A percentile compares a stretch with the other conserved stretches of the same genome.
Evolutionary conservation across 768 basidiomycete species (phyloP).

Genomic region (Collybia sordida): DNA sequence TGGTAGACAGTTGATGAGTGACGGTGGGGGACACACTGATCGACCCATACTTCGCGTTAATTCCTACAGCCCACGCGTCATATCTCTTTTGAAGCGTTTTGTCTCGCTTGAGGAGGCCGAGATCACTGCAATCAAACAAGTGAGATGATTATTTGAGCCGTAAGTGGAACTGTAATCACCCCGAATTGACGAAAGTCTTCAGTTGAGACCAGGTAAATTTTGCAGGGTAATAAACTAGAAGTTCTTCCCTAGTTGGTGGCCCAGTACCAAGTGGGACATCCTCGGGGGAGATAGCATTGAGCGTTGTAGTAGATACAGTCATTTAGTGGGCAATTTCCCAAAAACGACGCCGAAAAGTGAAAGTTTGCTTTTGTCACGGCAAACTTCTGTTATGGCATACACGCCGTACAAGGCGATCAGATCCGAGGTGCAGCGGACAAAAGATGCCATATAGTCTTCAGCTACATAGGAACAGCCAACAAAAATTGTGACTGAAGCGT

Average conservation of each 20-base stretch:
- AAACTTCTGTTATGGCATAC: no score
- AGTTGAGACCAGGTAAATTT: constrained; percentile 77
- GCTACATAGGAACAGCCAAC: no score
- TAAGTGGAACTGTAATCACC: constrained; percentile 39
- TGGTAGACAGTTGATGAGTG: background rate
- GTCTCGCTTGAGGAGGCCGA: constrained; percentile 79
- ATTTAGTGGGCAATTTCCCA: background rate
- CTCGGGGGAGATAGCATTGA: constrained; percentile 11
- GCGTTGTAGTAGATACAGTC: constrained; percentile 3
- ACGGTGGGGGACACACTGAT: constrained; percentile 44
- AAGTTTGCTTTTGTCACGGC: no score
- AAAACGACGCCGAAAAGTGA: background rate
- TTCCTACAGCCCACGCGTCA: constrained; percentile 51
- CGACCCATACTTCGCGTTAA: constrained; percentile 63
- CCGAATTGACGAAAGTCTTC: constrained; percentile 77
- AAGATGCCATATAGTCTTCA: no score
- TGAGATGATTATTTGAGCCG: background rate
- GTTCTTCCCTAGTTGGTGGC: constrained; percentile 66
- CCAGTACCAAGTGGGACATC: constrained; percentile 50
- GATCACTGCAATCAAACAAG: constrained; percentile 51
- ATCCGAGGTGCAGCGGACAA: background rate
- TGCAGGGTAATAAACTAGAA: constrained; percentile 67
- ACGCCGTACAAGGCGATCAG: no score
- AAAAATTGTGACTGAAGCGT: no score
- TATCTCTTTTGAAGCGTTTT: constrained; percentile 69